phyloP scores from a whole-genome alignment of 2,329 filamentous ascomycete genomes.

The Dactylellina drechsleri region DNA sequence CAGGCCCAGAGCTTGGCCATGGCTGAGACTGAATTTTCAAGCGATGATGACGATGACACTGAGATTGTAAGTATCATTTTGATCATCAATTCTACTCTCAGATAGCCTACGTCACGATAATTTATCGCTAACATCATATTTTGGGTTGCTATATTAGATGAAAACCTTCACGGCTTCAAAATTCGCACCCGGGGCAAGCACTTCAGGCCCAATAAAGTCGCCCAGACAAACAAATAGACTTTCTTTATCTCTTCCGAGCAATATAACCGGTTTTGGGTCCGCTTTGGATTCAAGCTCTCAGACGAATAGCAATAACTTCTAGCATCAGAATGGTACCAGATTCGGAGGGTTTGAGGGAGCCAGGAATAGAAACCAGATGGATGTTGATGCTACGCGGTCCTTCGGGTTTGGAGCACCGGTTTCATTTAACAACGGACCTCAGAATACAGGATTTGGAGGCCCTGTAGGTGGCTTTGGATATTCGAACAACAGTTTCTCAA shows the following conservation, averaged over 20 bases:
- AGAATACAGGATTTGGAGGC: no score
- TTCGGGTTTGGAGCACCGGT: no score
- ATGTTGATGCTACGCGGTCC: no score
- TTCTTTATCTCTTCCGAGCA: no score
- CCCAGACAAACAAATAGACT: no score
- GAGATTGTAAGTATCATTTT: not conserved
- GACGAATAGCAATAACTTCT: not conserved
- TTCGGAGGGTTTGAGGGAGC: not conserved
- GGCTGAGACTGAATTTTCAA: slow-evolving; percentile 1
- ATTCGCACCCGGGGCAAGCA: not conserved
- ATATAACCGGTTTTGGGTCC: no score
- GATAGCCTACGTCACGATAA: not conserved
- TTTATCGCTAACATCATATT: not conserved
- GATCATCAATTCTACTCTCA: not conserved
- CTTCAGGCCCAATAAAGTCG: not conserved
- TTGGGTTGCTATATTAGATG: not conserved
- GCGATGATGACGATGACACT: slow-evolving; percentile 2
- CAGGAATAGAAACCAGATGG: not conserved
- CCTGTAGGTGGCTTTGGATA: no score
- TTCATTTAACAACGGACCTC: no score
- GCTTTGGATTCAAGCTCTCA: no score
- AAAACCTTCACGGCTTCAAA: not conserved
- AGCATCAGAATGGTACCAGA: not conserved
- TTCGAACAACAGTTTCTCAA: no score
- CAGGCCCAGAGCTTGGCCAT: slow-evolving; percentile 5